phyloP scores from a whole-genome alignment of 1,284 basidiomycete genomes.

The Flammula alnicola region DNA sequence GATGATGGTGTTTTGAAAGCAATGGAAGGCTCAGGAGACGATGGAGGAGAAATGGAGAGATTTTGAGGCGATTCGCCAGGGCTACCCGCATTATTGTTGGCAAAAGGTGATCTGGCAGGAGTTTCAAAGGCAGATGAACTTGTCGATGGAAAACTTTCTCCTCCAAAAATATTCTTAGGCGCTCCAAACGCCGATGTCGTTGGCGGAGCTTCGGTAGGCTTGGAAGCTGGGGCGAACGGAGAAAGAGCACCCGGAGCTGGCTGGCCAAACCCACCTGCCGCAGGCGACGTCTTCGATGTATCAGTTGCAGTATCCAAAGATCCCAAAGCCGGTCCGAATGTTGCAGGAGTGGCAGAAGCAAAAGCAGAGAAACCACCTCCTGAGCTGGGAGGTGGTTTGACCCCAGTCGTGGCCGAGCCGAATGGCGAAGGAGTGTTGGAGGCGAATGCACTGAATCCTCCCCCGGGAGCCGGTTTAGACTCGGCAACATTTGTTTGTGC shows the following conservation, averaged over 20 bases:
- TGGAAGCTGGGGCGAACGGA: conserved; percentile 12
- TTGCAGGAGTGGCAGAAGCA: not conserved
- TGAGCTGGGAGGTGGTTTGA: not conserved
- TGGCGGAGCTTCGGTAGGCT: conserved; percentile 5
- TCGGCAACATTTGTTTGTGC: conserved; percentile 2
- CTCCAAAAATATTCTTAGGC: conserved; percentile 3
- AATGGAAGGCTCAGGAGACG: conserved; percentile 6
- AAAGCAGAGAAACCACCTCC: not conserved
- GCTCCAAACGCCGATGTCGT: conserved; percentile 16
- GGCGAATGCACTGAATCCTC: conserved; percentile 26
- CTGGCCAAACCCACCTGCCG: not conserved
- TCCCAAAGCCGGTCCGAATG: no score
- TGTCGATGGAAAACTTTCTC: not conserved
- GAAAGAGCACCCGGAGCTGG: not conserved
- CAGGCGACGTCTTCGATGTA: not conserved
- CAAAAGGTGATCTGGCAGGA: conserved; percentile 5
- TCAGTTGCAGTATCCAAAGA: not conserved
- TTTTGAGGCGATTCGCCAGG: no score
- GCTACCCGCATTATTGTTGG: not conserved
- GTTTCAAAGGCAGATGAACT: conserved; percentile 4
- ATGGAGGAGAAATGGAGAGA: not conserved
- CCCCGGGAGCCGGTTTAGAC: conserved; percentile 11
- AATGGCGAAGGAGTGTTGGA: conserved; percentile 15
- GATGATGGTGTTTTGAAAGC: no score
- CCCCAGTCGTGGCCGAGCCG: conserved; percentile 3